Evolutionary conservation across 164 flowering plant genomes (phyloP).

Genomic region (Vitis cinerea): DNA sequence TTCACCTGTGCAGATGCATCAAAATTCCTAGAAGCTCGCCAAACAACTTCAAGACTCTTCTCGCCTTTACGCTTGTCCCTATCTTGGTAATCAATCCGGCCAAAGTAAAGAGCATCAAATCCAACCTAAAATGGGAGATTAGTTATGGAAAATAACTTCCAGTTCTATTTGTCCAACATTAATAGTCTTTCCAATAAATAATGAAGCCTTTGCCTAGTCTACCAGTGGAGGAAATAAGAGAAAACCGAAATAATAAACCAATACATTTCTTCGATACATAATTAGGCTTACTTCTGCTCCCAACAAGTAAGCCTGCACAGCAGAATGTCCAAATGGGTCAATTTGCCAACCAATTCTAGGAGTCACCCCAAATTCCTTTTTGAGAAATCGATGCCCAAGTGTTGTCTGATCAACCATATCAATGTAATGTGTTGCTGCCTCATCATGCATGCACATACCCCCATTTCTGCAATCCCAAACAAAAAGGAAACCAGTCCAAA

Average conservation of each 20-base stretch:
- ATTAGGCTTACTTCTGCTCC: constrained; percentile 71
- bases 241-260: neutral
- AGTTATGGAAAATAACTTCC: neutral
- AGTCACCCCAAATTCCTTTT: constrained; percentile 54
- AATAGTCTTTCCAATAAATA: neutral
- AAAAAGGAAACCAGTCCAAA: neutral
- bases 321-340: constrained; percentile 98
- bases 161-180: neutral
- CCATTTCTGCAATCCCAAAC: constrained; percentile 57
- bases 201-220: neutral
- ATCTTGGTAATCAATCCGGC: constrained; percentile 54
- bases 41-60: constrained; percentile 49
- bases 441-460: constrained; percentile 94
- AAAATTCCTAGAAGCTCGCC: constrained; percentile 48
- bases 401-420: constrained; percentile 98
- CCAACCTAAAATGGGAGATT: constrained; percentile 52
- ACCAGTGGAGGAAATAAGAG: neutral
- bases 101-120: constrained; percentile 58
- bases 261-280: neutral
- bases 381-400: constrained; percentile 72
- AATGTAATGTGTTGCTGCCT: constrained; percentile 81
- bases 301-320: constrained; percentile 86
- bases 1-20: constrained; percentile 44
- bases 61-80: constrained; percentile 40
- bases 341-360: constrained; percentile 96